Evolutionary conservation across 2,329 filamentous ascomycete species (phyloP), one percentile per base, ranked within the genome.

Genomic region (Epichloe aotearoae): DNA sequence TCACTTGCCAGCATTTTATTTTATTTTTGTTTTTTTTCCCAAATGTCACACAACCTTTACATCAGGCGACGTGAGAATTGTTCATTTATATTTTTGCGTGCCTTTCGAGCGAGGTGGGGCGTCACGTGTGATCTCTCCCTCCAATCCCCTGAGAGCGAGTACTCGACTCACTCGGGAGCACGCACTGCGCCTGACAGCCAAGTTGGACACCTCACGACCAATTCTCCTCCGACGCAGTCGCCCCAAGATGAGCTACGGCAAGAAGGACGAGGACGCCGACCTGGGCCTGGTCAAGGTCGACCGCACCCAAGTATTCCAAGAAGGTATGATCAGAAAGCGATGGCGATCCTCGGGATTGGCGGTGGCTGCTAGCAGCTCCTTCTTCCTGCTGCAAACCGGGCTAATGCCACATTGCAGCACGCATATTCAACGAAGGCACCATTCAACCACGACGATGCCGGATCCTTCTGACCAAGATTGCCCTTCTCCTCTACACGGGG

Each of bases 251-350:
- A 93, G 86, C 73, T 95, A 93, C 80, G 84, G 91, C 76, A 98
- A 98, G 76, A 97, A 95, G 78, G 91, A 98, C 71, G 93, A 97
- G 79, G 93, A 98, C 76, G 88, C 84, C 66, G 91, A 96, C 68
- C 81, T 84, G 68, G 84, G 86, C 66, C 80, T 97, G 75, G 86
- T 97, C 77, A 95, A 91, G 79, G 88, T 97, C 64, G 93, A 98
- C 74, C 85, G 94, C 64, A 96, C 91, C 52, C 89, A 91, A 62
- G 93, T 98, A 58, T 97, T 97, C 70, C 93, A 97, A 76, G 93
- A 98, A 84, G 93, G 93, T 96, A 71, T 66, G 75, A 37, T 20
- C 11, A 38, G 20, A 36, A 15, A 47, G 20, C 50, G 50, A 50
- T 48, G 46, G 8, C 41, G n/a, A n/a, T 30, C 17, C 14, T 49